Conservation (phyloP, 2,329 filamentous ascomycete genomes). For the Arthrinium puccinioides region DNA sequence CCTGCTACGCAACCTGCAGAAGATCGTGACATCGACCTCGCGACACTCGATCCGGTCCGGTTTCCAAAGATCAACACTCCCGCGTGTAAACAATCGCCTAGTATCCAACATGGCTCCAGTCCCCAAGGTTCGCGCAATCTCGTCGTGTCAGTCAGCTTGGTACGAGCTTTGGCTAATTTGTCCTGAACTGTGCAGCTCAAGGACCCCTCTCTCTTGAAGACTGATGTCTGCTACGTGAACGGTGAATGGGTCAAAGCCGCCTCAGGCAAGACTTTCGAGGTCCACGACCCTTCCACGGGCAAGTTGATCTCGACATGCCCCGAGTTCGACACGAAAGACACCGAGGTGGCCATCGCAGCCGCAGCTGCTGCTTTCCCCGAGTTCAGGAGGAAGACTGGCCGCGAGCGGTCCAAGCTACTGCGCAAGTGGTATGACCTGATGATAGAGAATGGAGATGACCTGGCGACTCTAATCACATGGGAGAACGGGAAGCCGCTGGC, state of each 20-base stretch:
- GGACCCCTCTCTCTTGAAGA: conserved; percentile 77
- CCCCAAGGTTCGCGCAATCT: conserved; percentile 6
- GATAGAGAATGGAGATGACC: conserved; percentile 69
- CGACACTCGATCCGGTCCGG: conserved; percentile 16
- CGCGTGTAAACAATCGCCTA: conserved; percentile 18
- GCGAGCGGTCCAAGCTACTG: conserved; percentile 66
- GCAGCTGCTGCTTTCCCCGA: conserved; percentile 67
- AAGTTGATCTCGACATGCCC: conserved; percentile 75
- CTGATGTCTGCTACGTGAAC: conserved; percentile 77
- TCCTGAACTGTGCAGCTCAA: conserved; percentile 51
- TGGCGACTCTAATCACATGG: conserved; percentile 78
- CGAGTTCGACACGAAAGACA: conserved; percentile 75
- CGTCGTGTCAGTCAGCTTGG: too few relatives aligned
- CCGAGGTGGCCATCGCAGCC: conserved; percentile 74
- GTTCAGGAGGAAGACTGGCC: conserved; percentile 65
- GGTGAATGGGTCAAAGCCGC: conserved; percentile 83
- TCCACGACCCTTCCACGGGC: conserved; percentile 77
- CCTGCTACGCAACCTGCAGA: conserved; percentile 17
- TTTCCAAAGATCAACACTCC: conserved; percentile 21
- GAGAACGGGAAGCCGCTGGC: conserved; percentile 83
- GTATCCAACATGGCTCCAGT: conserved; percentile 20
- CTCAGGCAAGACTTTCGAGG: conserved; percentile 87
- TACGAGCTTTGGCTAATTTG: neutral
- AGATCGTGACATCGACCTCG: conserved; percentile 12
- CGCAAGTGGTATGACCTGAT: conserved; percentile 78